phyloP scores from a whole-genome alignment of 2,329 filamentous ascomycete species.

The Calonectria honghensis region DNA sequence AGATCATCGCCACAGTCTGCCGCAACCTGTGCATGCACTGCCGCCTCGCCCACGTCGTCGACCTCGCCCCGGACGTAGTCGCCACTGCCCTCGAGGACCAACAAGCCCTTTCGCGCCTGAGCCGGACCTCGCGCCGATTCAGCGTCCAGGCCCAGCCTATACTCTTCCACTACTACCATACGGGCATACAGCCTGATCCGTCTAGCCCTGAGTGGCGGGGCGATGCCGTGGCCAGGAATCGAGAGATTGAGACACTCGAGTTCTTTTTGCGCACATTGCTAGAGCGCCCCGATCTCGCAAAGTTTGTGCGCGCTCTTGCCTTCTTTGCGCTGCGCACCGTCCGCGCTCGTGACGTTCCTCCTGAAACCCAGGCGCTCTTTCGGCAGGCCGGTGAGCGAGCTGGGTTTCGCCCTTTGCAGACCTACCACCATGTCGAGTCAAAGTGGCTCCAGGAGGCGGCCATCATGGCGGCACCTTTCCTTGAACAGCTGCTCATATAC shows the following conservation, averaged over 20 bases:
- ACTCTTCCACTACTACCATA: conserved; percentile 54
- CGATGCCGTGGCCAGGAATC: conserved; percentile 37
- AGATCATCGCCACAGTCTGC: conserved; percentile 54
- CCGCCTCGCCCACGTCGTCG: conserved; percentile 52
- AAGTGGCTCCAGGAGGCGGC: conserved; percentile 55
- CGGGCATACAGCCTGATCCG: conserved; percentile 45
- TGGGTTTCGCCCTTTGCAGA: conserved; percentile 51
- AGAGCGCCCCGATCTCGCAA: conserved; percentile 52
- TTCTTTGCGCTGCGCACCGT: conserved; percentile 50
- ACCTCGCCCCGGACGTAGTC: conserved; percentile 51
- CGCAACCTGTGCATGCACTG: conserved; percentile 54
- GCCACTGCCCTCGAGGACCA: conserved; percentile 49
- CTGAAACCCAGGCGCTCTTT: conserved; percentile 51
- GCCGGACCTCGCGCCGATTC: conserved; percentile 53
- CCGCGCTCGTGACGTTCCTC: conserved; percentile 38
- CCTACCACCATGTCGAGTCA: conserved; percentile 52
- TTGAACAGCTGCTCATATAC: conserved; percentile 54
- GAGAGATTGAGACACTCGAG: conserved; percentile 49
- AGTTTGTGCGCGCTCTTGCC: conserved; percentile 50
- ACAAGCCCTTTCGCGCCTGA: conserved; percentile 53
- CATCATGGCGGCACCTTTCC: conserved; percentile 55
- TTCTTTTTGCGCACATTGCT: conserved; percentile 52
- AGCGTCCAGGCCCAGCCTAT: conserved; percentile 50
- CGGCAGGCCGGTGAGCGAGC: conserved; percentile 52
- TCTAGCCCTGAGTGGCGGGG: conserved; percentile 42